Evolutionary conservation across 2,329 filamentous ascomycete genomes (phyloP), one percentile per base, ranked within the genome.

Genomic region (Pestalotiopsis sp.): DNA sequence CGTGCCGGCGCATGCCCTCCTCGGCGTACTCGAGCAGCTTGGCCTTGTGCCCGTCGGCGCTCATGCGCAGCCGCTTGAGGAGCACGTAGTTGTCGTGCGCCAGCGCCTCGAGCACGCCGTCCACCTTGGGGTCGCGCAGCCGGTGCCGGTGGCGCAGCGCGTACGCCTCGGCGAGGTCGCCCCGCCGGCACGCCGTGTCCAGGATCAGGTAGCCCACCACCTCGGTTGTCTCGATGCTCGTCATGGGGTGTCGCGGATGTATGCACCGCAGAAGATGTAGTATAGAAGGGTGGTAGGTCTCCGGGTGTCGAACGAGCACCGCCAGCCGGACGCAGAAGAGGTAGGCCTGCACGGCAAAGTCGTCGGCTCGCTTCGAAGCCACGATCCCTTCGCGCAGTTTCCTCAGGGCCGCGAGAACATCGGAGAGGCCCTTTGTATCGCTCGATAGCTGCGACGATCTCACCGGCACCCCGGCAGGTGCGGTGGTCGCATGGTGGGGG

Each of bases 301-400:
- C 93, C 73, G 92, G 92, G 74, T 97, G 91, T 71, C 91, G 90
- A 68, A 92, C 90, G 41, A 97, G 87, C 71, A 99, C 91, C 27
- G 93, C 91, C 31, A 95, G 86, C 67, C 95, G 92, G 74, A 97
- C 93, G 75, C 93, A 94, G 84, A 98, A 98, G 71, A 97, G 90
- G 81, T 98, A 97, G 17, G 91, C 93, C 73, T 94, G 91, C n/a
- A 92, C 90, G 1, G 95, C 91, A 80, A 99, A 99, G 66, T 88
- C 85, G 77, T 97, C 93, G 45, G 86, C 84, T 23, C 95, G 90
- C 66, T 90, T 89, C 9, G 92, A 91, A 13, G 93, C 93, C 2
- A 97, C 89, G 62, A 98, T 91, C 27, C 92, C 95, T 83, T 99
- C 96, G 68, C 96, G 90, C 39, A 99, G 88, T 79, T 98, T 98